Percentiles rank a stretch among this genome's conserved stretches.
Evolutionary conservation across 2,329 filamentous ascomycete species (phyloP).

Genomic region (Hypocrella siamensis): DNA sequence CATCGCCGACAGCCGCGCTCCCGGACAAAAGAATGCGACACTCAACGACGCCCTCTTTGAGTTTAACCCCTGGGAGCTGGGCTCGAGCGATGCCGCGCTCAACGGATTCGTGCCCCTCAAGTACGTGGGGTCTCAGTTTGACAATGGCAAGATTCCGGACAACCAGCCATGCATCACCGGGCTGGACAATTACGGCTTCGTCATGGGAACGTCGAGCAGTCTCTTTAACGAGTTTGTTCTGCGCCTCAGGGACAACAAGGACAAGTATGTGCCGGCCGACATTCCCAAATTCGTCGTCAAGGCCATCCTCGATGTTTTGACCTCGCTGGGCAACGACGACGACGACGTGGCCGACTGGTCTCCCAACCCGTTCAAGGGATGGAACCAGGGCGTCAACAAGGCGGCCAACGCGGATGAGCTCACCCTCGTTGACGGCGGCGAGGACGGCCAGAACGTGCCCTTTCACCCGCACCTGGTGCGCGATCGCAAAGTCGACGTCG

Average conservation of each 20-base stretch:
- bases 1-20: constrained; percentile 30
- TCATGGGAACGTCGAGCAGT: constrained; percentile 69
- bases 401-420: constrained; percentile 32
- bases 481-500: constrained; percentile 39
- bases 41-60: constrained; percentile 48
- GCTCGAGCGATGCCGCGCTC: constrained; percentile 45
- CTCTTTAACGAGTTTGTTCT: constrained; percentile 61
- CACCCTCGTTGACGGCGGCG: constrained; percentile 66
- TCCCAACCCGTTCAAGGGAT: constrained; percentile 43
- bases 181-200: constrained; percentile 64
- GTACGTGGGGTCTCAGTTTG: constrained; percentile 44
- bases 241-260: constrained; percentile 40
- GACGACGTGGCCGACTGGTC: constrained; percentile 62
- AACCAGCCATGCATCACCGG: constrained; percentile 38
- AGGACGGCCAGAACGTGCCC: constrained; percentile 67
- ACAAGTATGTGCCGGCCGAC: constrained; percentile 32
- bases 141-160: constrained; percentile 26
- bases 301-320: constrained; percentile 33
- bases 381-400: constrained; percentile 28
- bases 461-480: constrained; percentile 45
- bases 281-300: constrained; percentile 23
- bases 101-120: constrained; percentile 41
- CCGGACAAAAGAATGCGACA: constrained; percentile 24
- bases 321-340: constrained; percentile 36
- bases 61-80: constrained; percentile 50